Evolutionary conservation across 2,329 filamentous ascomycete species (phyloP).

Genomic region (Myriosclerotinia duriaeana): DNA sequence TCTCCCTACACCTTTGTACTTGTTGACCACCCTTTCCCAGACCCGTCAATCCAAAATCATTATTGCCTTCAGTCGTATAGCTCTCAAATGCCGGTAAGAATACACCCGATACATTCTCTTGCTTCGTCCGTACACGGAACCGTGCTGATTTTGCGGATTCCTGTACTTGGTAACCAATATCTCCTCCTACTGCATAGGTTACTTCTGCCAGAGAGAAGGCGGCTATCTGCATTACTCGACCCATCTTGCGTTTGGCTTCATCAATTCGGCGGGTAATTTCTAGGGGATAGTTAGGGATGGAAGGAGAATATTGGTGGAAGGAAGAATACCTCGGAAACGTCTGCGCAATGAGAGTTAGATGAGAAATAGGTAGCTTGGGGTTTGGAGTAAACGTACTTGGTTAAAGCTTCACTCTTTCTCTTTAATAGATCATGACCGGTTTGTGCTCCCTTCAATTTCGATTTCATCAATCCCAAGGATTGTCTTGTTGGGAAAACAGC

Average conservation of each 20-base stretch:
- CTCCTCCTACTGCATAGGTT: constrained; percentile 91
- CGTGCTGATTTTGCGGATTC: constrained; percentile 91
- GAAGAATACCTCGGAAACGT: constrained; percentile 75
- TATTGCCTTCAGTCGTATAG: constrained; percentile 82
- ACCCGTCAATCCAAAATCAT: constrained; percentile 94
- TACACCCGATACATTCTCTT: constrained; percentile 98
- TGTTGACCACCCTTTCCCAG: constrained; percentile 97
- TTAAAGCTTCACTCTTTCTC: constrained; percentile 95
- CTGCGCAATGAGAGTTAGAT: constrained; percentile 48
- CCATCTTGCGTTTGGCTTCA: constrained; percentile 99
- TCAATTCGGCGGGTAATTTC: constrained; percentile 97
- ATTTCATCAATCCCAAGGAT: constrained; percentile 95
- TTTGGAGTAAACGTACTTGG: constrained; percentile 65
- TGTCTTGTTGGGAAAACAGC: constrained; percentile 97
- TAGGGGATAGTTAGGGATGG: constrained; percentile 42
- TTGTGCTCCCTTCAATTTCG: constrained; percentile 91
- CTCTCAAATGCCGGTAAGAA: constrained; percentile 92
- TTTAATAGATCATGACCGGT: constrained; percentile 93
- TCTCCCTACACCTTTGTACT: constrained; percentile 91
- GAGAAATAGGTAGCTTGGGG: constrained; percentile 8
- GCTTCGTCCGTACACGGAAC: constrained; percentile 90
- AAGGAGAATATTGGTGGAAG: neutral
- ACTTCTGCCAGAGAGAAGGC: constrained; percentile 97
- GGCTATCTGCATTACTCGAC: constrained; percentile 97
- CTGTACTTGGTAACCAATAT: constrained; percentile 95